These are phyloP conservation scores for Xylaria digitata DNA, from an alignment of 2,329 filamentous ascomycete genomes.

Conservation along the genomic window DNA sequence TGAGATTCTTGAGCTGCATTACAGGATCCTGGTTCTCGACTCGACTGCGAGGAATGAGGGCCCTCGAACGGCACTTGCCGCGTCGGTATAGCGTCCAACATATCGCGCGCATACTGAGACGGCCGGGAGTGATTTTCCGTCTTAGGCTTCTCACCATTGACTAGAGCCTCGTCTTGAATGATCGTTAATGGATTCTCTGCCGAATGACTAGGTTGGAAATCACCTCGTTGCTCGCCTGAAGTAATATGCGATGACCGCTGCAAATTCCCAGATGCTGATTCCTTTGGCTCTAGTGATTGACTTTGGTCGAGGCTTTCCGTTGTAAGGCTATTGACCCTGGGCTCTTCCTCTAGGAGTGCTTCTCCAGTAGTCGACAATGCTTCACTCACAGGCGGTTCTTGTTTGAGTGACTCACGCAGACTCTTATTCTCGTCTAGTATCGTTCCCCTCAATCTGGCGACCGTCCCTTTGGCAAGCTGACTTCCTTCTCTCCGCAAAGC, in stretches of 20 bases:
- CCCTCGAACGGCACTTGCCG: slow-evolving; percentile 47
- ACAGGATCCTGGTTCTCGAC: slow-evolving; percentile 3
- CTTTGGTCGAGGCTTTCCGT: neutral
- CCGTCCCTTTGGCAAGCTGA: slow-evolving; percentile 63
- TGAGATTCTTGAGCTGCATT: slow-evolving; percentile 28
- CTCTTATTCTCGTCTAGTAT: slow-evolving; percentile 54
- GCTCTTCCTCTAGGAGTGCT: neutral
- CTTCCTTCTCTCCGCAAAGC: slow-evolving; percentile 55
- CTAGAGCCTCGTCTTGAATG: slow-evolving; percentile 60
- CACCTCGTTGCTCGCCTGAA: slow-evolving; percentile 3
- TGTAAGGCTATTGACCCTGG: neutral
- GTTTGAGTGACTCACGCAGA: slow-evolving; percentile 34
- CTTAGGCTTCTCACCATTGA: slow-evolving; percentile 47
- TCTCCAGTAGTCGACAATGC: neutral
- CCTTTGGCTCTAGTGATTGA: slow-evolving; percentile 8
- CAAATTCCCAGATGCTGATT: slow-evolving; percentile 9
- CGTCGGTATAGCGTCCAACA: slow-evolving; percentile 52
- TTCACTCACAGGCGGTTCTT: slow-evolving; percentile 32
- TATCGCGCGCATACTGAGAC: slow-evolving; percentile 45
- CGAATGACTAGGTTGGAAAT: slow-evolving; percentile 34
- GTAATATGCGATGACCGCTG: slow-evolving; percentile 5
- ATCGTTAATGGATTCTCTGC: slow-evolving; percentile 56
- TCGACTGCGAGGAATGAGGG: slow-evolving; percentile 32
- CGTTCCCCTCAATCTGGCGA: slow-evolving; percentile 63
- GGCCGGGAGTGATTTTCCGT: slow-evolving; percentile 27